Evolutionary conservation across 495 filamentous ascomycete genomes (phyloP).

Genomic region (Jackrogersella multiformis): DNA sequence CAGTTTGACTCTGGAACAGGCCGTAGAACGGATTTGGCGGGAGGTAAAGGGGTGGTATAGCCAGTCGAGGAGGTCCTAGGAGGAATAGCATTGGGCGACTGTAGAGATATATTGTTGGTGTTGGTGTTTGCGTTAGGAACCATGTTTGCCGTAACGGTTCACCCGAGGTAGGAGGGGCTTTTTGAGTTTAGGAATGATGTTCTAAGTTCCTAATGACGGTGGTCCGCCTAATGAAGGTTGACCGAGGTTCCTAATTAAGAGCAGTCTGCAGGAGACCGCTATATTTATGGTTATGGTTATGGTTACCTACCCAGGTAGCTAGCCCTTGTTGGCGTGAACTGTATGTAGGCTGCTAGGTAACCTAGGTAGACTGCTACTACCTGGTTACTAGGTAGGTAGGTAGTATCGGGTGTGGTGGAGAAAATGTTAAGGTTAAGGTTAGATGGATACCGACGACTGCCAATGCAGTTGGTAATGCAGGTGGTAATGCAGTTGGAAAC

Average conservation of each 20-base stretch:
- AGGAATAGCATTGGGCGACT: constrained; percentile 75
- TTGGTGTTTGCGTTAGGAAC: constrained; percentile 26
- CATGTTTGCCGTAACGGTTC: constrained; percentile 22
- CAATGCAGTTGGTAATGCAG: neutral
- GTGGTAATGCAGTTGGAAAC: no score
- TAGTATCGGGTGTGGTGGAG: constrained; percentile 16
- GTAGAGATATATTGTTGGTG: constrained; percentile 48
- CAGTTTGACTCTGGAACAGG: constrained; percentile 67
- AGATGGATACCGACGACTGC: neutral
- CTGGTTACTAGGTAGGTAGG: neutral
- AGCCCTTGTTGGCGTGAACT: constrained; percentile 23
- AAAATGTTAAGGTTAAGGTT: neutral
- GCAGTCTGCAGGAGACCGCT: neutral
- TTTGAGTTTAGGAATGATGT: neutral
- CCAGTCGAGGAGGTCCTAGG: constrained; percentile 75
- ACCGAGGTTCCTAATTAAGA: neutral
- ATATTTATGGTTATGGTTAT: constrained; percentile 24
- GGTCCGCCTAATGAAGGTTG: no score
- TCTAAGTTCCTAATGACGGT: neutral
- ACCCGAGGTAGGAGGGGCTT: neutral
- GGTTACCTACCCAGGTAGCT: no score
- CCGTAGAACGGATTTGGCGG: constrained; percentile 60
- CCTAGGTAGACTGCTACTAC: no score
- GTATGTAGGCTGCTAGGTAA: constrained; percentile 2
- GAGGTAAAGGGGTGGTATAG: constrained; percentile 45